phyloP scores from a whole-genome alignment of 805 yeast genomes.

The Priceomyces carsonii region DNA sequence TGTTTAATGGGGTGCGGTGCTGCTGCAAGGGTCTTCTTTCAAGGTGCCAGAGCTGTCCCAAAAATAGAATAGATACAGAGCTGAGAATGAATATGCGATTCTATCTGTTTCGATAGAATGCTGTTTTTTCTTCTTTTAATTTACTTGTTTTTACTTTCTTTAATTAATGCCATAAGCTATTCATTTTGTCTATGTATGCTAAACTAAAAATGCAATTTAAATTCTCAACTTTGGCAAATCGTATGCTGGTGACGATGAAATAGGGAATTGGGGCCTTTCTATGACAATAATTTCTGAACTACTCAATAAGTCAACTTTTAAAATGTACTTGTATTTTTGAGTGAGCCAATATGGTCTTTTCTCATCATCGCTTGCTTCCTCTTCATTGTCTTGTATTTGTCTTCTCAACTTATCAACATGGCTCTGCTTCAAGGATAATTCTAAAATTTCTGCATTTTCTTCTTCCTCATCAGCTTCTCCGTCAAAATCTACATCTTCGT shows the following conservation, averaged over 20 bases:
- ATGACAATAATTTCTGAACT: conserved; percentile 64
- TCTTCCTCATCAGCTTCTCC: conserved; percentile 22
- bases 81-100: not conserved
- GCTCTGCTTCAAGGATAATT: conserved; percentile 28
- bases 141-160: not conserved
- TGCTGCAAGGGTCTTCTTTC: conserved; percentile 70
- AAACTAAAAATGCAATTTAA: conserved; percentile 20
- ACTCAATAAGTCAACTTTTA: conserved; percentile 59
- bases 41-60: conserved; percentile 58
- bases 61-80: conserved; percentile 14
- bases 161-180: not conserved
- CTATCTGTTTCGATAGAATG: not conserved
- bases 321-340: conserved; percentile 69
- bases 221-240: conserved; percentile 56
- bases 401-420: conserved; percentile 35
- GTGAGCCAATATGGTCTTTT: conserved; percentile 69
- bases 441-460: conserved; percentile 28
- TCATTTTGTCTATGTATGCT: conserved; percentile 6
- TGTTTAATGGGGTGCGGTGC: conserved; percentile 63
- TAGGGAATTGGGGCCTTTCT: conserved; percentile 69
- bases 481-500: conserved; percentile 19
- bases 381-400: conserved; percentile 41
- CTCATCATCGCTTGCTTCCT: conserved; percentile 29
- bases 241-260: conserved; percentile 64
- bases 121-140: not conserved